These are phyloP conservation scores for Mimosa bimucronata DNA, from an alignment of 306 rosid species.

Conservation along the genomic window DNA sequence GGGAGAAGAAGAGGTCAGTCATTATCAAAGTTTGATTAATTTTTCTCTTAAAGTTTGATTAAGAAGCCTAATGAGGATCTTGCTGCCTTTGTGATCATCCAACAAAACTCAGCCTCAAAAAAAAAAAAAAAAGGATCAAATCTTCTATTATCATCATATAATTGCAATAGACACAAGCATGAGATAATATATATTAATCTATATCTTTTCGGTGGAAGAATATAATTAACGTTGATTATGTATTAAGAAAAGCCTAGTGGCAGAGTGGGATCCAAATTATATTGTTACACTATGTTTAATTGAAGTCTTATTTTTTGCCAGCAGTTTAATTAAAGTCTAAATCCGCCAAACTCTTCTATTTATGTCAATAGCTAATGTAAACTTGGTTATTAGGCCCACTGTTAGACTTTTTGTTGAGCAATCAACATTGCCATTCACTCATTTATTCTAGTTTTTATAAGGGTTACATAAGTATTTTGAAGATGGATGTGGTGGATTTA, in stretches of 20 bases:
- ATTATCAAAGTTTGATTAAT: conserved; percentile 23
- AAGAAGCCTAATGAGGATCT: conserved; percentile 17
- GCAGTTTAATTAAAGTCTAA: conserved; percentile 6
- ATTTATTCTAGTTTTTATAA: too few species aligned
- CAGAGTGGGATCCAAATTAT: conserved; percentile 28
- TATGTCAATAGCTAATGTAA: background rate
- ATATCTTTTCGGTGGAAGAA: background rate
- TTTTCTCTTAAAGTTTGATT: conserved; percentile 1
- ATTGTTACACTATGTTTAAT: conserved; percentile 10
- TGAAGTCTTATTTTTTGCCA: background rate
- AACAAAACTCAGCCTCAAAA: background rate
- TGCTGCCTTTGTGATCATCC: conserved; percentile 26
- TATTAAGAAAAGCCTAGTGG: conserved; percentile 2
- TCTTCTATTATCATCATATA: background rate
- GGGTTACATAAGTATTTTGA: too few species aligned
- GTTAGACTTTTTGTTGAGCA: background rate
- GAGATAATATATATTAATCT: conserved; percentile 25
- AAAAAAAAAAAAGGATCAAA: background rate
- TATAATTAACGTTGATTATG: background rate
- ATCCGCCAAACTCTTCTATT: conserved; percentile 17
- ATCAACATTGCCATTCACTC: background rate
- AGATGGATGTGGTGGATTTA: too few species aligned
- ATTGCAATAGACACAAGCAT: conserved; percentile 1
- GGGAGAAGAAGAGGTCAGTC: background rate
- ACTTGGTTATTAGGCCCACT: background rate